These are phyloP conservation scores for Brassica carinata DNA, from an alignment of 345 rosid species.

Conservation along the genomic window DNA sequence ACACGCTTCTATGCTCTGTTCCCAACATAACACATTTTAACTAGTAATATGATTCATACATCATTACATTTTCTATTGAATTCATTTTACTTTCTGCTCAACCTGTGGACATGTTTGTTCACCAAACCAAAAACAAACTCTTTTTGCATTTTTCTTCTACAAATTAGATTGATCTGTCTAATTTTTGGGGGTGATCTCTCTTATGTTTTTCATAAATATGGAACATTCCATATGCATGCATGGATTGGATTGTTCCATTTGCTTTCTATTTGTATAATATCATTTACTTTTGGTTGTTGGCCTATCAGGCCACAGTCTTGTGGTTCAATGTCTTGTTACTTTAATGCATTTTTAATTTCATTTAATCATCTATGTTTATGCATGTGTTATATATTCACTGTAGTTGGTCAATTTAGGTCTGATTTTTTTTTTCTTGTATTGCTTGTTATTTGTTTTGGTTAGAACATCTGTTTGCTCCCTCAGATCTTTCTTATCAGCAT, in stretches of 20 bases:
- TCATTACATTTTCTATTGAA: not conserved
- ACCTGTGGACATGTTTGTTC: not conserved
- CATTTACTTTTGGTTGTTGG: constrained; percentile 37
- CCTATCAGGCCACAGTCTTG: constrained; percentile 27
- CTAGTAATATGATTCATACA: not conserved
- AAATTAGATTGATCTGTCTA: not conserved
- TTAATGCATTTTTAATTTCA: not conserved
- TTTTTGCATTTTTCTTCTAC: not conserved
- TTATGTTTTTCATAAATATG: not conserved
- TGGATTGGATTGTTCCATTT: constrained; percentile 30
- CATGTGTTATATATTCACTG: not conserved
- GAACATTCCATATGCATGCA: constrained; percentile 24
- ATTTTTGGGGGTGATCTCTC: not conserved
- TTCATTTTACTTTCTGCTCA: not conserved
- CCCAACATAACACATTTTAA: not conserved
- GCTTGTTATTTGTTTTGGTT: not conserved
- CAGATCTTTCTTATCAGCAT: not conserved
- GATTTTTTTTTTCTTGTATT: not conserved
- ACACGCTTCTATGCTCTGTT: constrained; percentile 2
- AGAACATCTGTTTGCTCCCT: not conserved
- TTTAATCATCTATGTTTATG: constrained; percentile 7
- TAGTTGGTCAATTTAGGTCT: constrained; percentile 40
- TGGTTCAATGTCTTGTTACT: constrained; percentile 19
- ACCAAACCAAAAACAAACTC: not conserved
- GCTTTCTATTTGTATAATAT: not conserved